Evolutionary conservation across 352 stramenopile genomes (phyloP).

Genomic region (Thalassiosira exigua): DNA sequence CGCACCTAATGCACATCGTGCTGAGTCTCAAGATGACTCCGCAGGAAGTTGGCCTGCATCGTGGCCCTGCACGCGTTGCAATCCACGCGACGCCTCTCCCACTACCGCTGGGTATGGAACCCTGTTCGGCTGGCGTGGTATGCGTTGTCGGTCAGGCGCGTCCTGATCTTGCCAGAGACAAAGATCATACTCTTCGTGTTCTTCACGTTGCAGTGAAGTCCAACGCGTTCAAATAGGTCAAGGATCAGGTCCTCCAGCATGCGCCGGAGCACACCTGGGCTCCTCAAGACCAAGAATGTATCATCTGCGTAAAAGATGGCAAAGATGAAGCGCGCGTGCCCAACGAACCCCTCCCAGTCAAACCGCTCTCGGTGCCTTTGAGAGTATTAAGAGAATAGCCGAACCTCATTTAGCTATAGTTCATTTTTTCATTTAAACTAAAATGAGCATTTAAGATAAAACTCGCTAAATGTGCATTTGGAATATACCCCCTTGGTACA

Average conservation of each 20-base stretch:
- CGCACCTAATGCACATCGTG: not conserved
- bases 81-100: not conserved
- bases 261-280: not conserved
- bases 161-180: not conserved
- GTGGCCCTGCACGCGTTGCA: not conserved
- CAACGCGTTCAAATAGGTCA: not conserved
- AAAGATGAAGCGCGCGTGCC: not conserved
- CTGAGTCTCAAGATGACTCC: not conserved
- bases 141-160: too few relatives aligned
- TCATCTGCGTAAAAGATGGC: constrained; percentile 17
- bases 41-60: not conserved
- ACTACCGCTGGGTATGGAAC: not conserved
- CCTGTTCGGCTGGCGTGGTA: too few relatives aligned
- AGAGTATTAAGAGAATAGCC: too few relatives aligned
- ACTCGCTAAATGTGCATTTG: too few relatives aligned
- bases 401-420: too few relatives aligned
- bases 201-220: too few relatives aligned
- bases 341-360: not conserved
- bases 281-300: not conserved
- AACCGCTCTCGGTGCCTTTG: not conserved
- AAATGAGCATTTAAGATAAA: too few relatives aligned
- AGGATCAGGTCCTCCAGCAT: not conserved
- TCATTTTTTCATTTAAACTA: too few relatives aligned
- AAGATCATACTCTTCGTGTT: too few relatives aligned
- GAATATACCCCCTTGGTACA: too few relatives aligned